Evolutionary conservation across 2,329 filamentous ascomycete genomes (phyloP).

Genomic region (Plenodomus biglobosus): DNA sequence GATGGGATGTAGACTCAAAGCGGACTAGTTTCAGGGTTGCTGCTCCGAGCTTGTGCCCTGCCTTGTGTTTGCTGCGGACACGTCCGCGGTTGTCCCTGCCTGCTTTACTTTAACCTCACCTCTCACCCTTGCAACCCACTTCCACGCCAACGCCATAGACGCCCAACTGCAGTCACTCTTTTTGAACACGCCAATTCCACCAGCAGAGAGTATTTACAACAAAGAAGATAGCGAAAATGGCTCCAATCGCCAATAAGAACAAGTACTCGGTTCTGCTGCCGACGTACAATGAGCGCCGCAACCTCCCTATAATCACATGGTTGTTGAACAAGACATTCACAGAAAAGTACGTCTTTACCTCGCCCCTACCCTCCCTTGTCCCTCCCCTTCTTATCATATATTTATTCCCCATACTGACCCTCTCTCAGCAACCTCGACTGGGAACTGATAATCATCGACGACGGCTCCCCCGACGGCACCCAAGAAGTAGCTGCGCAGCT

Average conservation of each 20-base stretch:
- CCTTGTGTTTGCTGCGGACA: conserved; percentile 24
- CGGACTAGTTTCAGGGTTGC: conserved; percentile 11
- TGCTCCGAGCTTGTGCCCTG: conserved; percentile 18
- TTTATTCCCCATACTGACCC: not conserved
- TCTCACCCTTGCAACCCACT: not conserved
- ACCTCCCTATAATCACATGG: conserved; percentile 95
- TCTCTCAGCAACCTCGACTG: conserved; percentile 78
- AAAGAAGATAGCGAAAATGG: conserved; percentile 12
- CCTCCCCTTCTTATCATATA: not conserved
- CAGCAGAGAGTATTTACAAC: conserved; percentile 9
- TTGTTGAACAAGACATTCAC: conserved; percentile 90
- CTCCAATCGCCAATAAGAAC: conserved; percentile 54
- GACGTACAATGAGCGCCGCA: conserved; percentile 97
- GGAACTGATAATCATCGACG: conserved; percentile 98
- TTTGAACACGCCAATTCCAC: conserved; percentile 15
- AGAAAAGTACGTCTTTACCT: conserved; percentile 69
- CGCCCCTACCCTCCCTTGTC: conserved; percentile 8
- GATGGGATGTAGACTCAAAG: conserved; percentile 19
- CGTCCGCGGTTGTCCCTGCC: conserved; percentile 17
- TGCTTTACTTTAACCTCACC: not conserved
- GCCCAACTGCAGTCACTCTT: conserved; percentile 35
- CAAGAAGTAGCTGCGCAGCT: conserved; percentile 89
- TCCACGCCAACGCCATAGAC: conserved; percentile 16
- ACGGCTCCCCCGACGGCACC: conserved; percentile 94
- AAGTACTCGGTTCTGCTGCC: conserved; percentile 98